Evolutionary conservation across 129 eudicot species (phyloP), one percentile per base, ranked within the genome.

Genomic region (Chrysanthemum seticuspe): DNA sequence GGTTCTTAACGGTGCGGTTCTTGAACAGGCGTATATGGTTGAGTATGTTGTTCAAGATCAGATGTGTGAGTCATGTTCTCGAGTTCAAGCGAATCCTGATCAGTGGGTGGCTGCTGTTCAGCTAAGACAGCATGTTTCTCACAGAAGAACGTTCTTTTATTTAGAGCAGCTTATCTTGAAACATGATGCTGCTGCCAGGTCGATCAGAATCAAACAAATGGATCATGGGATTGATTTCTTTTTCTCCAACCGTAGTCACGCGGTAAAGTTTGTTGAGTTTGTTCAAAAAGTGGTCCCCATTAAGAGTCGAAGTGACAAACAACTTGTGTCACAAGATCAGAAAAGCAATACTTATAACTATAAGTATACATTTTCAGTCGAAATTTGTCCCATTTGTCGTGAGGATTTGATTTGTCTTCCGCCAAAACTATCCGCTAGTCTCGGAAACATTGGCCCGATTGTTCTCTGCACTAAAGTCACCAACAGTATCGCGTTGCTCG

Each of bases 341-440:
- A 88, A 88, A 80, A 88, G 85, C 86, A 60, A 75, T 34, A 85
- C 23, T 10, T 85, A 80, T 65, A 85, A 83, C 45, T 83, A 88
- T 16, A 85, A 88, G 70, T 80, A 77, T 76, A 85, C 95, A 5
- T 88, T 85, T 64, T 80, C 90, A 2, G 95, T 88, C 14, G 95
- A 85, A n/a, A 85, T 85, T 16, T 49, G 86, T 66, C 95, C 90
- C 0, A 62, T 85, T 21, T 88, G 95, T 67, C 95, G 90, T 36
- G 95, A 88, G 60, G 95, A 88, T 68, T 64, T 85, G 58, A 71
- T 85, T 25, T 88, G 88, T 75, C 90, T 88, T 13, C 95, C 95
- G 14, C 90, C 88, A 6, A 88, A 83, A 63, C 72, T 85, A 53
- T 80, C 85, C 0, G 58, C 31, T 23, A 62, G 79, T 55, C 63